Base-by-base conservation (phyloP, 306 rosid species). In the Arachis stenosperma region DNA sequence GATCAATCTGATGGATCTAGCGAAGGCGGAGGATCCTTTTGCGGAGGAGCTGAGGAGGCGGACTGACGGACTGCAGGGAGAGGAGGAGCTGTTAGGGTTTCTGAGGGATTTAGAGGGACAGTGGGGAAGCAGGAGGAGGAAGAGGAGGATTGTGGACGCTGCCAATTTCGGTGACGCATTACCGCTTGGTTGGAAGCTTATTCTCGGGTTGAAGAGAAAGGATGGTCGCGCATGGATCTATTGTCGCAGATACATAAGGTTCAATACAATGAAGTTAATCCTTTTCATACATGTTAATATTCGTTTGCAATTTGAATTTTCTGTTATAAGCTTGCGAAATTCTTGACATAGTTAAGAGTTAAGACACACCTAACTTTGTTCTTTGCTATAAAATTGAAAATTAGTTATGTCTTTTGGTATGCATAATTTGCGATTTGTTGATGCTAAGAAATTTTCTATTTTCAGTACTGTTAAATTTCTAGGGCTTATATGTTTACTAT, bases 61-160 rank as follows among this genome's bases (percentile, higher is more conserved):
- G 81, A 92, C 93, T 6, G 79, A 61, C 42, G 96, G 92, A 8
- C 46, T 92, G 86, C 75, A 65, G 76, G 71, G 55, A 10, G 97
- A 92, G 47, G 97, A 83, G 63, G 83, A 81, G 77, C 57, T 92
- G 66, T 84, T 92, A 69, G 96, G 86, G 39, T 92, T 89, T 78
- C 77, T 89, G 88, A 88, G 93, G 75, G 89, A 85, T n/a, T 80
- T 92, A 79, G 87, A 61, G 6, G 97, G 97, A 14, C 86, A 89
- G 36, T 92, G 97, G 97, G 97, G 91, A 0, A 92, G 97, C 61
- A 79, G 96, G 76, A 80, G 97, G 82, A 92, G 79, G 86, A 90
- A 81, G 89, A 86, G 97, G 59, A 86, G 86, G 85, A 86, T 92
- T 22, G 97, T 92, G 5, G 96, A 89, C 2, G 93, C 97, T 0